These are phyloP conservation scores for Meyerozyma athensensis DNA, from an alignment of 1,139 yeast species.

Conservation along the genomic window DNA sequence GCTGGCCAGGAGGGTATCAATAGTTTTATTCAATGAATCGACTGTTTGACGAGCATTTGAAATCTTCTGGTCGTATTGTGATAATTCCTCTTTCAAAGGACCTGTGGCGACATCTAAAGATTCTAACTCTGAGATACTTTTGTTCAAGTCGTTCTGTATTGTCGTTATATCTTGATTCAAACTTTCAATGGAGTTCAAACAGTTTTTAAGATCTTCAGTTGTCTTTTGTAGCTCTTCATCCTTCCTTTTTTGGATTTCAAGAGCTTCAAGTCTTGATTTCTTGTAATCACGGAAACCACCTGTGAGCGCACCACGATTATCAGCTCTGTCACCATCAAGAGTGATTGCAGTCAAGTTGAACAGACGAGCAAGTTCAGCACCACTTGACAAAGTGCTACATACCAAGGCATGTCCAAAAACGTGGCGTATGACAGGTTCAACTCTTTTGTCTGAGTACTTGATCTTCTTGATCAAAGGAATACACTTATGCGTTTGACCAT, in stretches of 20 bases:
- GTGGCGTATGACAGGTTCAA: slow-evolving; percentile 65
- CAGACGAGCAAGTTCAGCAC: slow-evolving; percentile 61
- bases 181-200: slow-evolving; percentile 19
- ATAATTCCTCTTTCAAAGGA: slow-evolving; percentile 37
- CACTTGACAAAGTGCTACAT: slow-evolving; percentile 63
- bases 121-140: slow-evolving; percentile 34
- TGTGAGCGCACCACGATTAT: slow-evolving; percentile 73
- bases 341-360: slow-evolving; percentile 75
- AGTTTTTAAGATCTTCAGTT: slow-evolving; percentile 20
- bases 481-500: slow-evolving; percentile 46
- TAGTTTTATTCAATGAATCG: slow-evolving; percentile 18
- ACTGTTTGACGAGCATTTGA: slow-evolving; percentile 41
- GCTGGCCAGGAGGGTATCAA: slow-evolving; percentile 21
- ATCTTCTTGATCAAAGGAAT: slow-evolving; percentile 76
- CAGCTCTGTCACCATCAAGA: slow-evolving; percentile 86
- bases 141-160: slow-evolving; percentile 43
- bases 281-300: slow-evolving; percentile 85
- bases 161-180: slow-evolving; percentile 26
- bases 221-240: slow-evolving; percentile 42
- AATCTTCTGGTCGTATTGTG: slow-evolving; percentile 37
- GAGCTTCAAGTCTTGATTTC: slow-evolving; percentile 65
- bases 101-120: slow-evolving; percentile 36
- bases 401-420: slow-evolving; percentile 81
- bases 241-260: slow-evolving; percentile 51
- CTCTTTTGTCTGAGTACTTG: slow-evolving; percentile 47